Percentiles rank a stretch among this genome's conserved stretches.
These are phyloP conservation scores for Graphilbum fragrans DNA, from an alignment of 2,329 filamentous ascomycete genomes.

Conservation along the genomic window DNA sequence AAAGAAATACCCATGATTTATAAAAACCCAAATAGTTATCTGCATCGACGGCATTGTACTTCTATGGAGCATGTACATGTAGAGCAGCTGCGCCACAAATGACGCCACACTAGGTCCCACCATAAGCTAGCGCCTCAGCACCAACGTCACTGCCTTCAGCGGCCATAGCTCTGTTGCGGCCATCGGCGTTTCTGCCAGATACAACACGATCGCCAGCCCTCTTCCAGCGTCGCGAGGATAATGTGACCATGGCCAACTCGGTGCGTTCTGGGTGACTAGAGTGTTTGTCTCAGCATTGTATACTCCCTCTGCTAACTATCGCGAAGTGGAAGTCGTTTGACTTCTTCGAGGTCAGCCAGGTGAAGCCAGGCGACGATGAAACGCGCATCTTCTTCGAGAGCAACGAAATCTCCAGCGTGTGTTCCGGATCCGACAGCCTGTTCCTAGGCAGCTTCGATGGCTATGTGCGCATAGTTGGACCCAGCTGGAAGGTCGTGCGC, in stretches of 20 bases:
- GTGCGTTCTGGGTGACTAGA: slow-evolving; percentile 9
- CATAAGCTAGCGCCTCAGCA: neutral
- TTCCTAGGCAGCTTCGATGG: slow-evolving; percentile 84
- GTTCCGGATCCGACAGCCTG: slow-evolving; percentile 77
- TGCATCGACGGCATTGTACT: too few species aligned
- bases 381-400: slow-evolving; percentile 69
- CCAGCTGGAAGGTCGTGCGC: slow-evolving; percentile 74
- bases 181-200: too few species aligned
- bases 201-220: too few species aligned
- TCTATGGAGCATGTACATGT: too few species aligned
- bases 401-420: slow-evolving; percentile 70
- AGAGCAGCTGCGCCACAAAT: too few species aligned
- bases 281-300: neutral
- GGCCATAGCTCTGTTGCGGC: too few species aligned
- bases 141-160: slow-evolving; percentile 2
- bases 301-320: neutral
- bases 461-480: slow-evolving; percentile 74
- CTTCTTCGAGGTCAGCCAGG: slow-evolving; percentile 92
- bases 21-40: too few species aligned
- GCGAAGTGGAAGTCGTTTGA: slow-evolving; percentile 94
- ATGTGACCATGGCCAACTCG: slow-evolving; percentile 21
- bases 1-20: too few species aligned
- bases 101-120: too few species aligned
- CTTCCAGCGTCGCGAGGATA: slow-evolving; percentile 2
- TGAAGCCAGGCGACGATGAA: slow-evolving; percentile 70